Conservation (phyloP, 164 flowering plant genomes). For the Santalum album region DNA sequence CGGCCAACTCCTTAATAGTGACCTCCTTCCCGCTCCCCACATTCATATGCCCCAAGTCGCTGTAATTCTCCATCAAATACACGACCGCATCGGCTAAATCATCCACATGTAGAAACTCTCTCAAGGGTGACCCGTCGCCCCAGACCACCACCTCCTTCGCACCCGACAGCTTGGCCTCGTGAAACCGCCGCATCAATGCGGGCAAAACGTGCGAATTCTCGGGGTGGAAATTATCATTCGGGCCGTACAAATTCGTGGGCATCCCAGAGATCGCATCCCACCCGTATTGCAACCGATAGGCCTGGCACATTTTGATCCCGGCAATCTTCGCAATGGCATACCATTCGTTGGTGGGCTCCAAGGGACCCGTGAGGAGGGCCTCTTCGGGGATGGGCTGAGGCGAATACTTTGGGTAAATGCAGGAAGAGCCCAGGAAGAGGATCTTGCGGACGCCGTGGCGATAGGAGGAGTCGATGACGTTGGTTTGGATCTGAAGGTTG, state of each 20-base stretch:
- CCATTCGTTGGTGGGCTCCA: slow-evolving; percentile 95
- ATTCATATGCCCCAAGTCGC: slow-evolving; percentile 69
- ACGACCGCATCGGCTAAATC: slow-evolving; percentile 85
- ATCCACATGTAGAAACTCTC: slow-evolving; percentile 92
- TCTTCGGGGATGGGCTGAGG: slow-evolving; percentile 80
- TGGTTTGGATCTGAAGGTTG: slow-evolving; percentile 88
- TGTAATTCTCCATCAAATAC: slow-evolving; percentile 68
- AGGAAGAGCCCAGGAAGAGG: slow-evolving; percentile 77
- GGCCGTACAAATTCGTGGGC: slow-evolving; percentile 89
- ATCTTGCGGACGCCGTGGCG: slow-evolving; percentile 56
- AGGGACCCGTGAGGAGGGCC: slow-evolving; percentile 68
- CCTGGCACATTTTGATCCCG: slow-evolving; percentile 92
- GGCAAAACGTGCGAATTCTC: slow-evolving; percentile 95
- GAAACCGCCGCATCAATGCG: slow-evolving; percentile 82
- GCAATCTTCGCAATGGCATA: slow-evolving; percentile 90
- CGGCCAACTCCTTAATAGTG: slow-evolving; percentile 75
- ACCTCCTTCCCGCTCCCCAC: slow-evolving; percentile 96
- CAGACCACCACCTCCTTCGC: slow-evolving; percentile 83
- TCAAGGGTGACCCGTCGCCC: slow-evolving; percentile 80
- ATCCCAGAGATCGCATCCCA: slow-evolving; percentile 77
- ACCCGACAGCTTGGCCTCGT: slow-evolving; percentile 61
- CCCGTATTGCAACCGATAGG: slow-evolving; percentile 51
- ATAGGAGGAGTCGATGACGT: slow-evolving; percentile 65
- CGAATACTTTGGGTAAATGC: slow-evolving; percentile 88
- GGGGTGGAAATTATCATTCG: slow-evolving; percentile 83